Conservation (phyloP, 2,329 filamentous ascomycete genomes). For the Fonsecaea pugnacius region DNA sequence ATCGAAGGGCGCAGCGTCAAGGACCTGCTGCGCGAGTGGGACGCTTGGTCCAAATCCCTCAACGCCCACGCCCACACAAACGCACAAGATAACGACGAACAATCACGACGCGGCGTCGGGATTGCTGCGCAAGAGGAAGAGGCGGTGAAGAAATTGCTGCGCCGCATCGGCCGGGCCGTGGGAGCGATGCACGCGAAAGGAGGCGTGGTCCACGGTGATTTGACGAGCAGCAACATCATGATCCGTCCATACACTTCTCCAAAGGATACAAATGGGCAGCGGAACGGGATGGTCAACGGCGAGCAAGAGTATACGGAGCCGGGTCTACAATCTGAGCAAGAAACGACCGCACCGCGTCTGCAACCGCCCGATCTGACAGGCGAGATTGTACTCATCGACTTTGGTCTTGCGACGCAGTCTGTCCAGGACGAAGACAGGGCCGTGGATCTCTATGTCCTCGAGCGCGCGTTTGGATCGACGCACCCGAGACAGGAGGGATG, state of each 20-base stretch:
- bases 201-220: conserved; percentile 88
- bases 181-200: conserved; percentile 80
- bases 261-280: conserved; percentile 30
- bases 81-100: conserved; percentile 35
- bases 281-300: conserved; percentile 32
- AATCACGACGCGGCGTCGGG: conserved; percentile 6
- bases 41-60: conserved; percentile 54
- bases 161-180: conserved; percentile 70
- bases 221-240: conserved; percentile 98
- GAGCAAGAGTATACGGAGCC: background rate
- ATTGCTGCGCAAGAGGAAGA: conserved; percentile 47
- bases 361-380: conserved; percentile 57
- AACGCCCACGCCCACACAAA: conserved; percentile 35
- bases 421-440: conserved; percentile 88
- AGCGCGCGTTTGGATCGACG: conserved; percentile 91
- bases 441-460: conserved; percentile 93
- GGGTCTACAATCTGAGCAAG: conserved; percentile 2
- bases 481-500: conserved; percentile 82
- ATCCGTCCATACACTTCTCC: conserved; percentile 54
- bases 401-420: conserved; percentile 83
- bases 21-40: conserved; percentile 69
- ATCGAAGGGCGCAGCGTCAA: conserved; percentile 74
- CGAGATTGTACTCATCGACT: conserved; percentile 89
- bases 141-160: conserved; percentile 66
- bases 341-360: background rate